phyloP scores from a whole-genome alignment of 2,329 filamentous ascomycete genomes.

The Epichloe elymi region DNA sequence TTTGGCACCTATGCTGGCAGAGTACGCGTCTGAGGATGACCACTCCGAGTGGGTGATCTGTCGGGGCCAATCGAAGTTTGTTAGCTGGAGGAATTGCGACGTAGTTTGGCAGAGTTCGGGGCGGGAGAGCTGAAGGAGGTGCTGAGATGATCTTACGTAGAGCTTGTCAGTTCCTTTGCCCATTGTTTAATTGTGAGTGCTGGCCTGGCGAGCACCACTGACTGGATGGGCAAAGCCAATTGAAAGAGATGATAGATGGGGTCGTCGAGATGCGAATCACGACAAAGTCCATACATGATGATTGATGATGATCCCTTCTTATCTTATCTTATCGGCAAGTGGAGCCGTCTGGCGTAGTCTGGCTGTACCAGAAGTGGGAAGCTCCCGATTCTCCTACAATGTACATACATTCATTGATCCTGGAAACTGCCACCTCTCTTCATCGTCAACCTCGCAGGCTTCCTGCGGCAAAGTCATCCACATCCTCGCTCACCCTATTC shows the following conservation, averaged over 20 bases:
- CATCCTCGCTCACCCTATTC: background rate
- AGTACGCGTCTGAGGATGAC: constrained; percentile 81
- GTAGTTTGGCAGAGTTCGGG: background rate
- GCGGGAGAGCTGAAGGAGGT: background rate
- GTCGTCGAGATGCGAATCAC: background rate
- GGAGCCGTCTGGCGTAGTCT: background rate
- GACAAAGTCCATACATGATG: too few species aligned
- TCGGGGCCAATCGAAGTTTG: background rate
- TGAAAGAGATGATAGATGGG: background rate
- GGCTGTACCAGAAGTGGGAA: too few species aligned
- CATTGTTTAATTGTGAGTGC: constrained; percentile 15
- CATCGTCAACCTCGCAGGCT: background rate
- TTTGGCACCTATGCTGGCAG: constrained; percentile 62
- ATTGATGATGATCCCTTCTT: background rate
- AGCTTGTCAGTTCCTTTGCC: constrained; percentile 33
- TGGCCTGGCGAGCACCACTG: background rate
- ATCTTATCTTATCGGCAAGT: background rate
- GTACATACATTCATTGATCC: too few species aligned
- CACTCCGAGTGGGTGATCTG: constrained; percentile 94
- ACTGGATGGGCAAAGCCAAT: background rate
- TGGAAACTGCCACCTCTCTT: background rate
- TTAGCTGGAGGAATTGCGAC: background rate
- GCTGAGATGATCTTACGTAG: constrained; percentile 20
- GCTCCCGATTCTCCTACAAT: background rate
- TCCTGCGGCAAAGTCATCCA: background rate